Base-by-base conservation (phyloP, 495 filamentous ascomycete species). In the Aspergillus funiculosus region DNA sequence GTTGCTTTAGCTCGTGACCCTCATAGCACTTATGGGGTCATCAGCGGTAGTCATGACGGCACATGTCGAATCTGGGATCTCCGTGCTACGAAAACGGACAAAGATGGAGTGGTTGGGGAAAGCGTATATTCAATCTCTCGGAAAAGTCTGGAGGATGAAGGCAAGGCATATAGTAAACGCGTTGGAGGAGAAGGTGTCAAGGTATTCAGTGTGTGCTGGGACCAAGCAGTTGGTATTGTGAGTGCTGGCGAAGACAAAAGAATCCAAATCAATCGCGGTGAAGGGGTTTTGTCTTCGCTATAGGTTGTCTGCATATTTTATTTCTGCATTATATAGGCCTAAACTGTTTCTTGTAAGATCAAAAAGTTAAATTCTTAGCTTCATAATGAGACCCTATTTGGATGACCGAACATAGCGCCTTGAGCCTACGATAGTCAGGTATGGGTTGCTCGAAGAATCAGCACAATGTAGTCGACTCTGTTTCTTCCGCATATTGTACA, bases 41-140 rank as follows among this genome's bases (percentile, higher is more conserved):
- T 88, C 6, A 87, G 82, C 19, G 89, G 82, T 11, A 82, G 81
- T 19, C 85, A 92, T 66, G 92, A 98, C 64, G 89, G 92, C 3
- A 94, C 88, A 7, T 87, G 83, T 61, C 75, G 87, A 27, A 75
- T 96, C 26, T 98, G 92, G 92, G 92, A 98, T 73, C 77, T 96
- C 50, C 74, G 92, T 24, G 79, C 77, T 39, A 79, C 77, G 50
- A 81, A 80, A 54, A 75, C 72, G 1, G 85, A 78, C 42, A 83
- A 81, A 49, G 74, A 77, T 32, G 76, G 83, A 22, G 67, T 74
- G 57, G 82, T 94, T 15, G 80, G 87, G 44, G 82, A 94, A 64
- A 78, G 81, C 50, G 82, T 92, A 13, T 92, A 91, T 65, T 76
- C 81, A 13, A 83, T 96, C 53, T 73, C 83, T 53, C 76, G 92